A percentile compares a stretch with the other conserved stretches of the same genome.
phyloP scores from a whole-genome alignment of 2,329 filamentous ascomycete species.

The Hypoxylon sp. region DNA sequence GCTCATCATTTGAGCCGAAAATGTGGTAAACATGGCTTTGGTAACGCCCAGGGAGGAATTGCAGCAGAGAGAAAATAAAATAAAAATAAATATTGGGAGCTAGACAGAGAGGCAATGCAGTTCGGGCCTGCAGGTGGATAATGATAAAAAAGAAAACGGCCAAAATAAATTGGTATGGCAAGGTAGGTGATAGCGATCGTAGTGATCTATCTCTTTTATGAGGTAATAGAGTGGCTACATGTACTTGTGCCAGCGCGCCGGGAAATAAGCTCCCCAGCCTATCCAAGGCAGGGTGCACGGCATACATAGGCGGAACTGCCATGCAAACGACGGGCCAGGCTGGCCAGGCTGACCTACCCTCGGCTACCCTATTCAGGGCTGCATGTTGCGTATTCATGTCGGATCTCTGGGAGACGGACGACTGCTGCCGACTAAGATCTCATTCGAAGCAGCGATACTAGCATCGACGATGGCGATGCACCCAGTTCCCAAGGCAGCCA shows the following conservation, averaged over 20 bases:
- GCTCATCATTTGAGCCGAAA: constrained; percentile 1
- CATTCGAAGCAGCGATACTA: background rate
- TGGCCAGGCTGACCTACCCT: background rate
- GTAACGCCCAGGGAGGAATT: background rate
- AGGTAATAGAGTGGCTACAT: background rate
- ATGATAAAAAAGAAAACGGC: background rate
- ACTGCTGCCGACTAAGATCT: background rate
- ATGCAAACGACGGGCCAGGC: background rate
- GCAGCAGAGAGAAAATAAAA: background rate
- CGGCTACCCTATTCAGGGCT: background rate
- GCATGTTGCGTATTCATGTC: background rate
- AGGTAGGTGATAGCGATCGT: background rate
- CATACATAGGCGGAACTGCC: background rate
- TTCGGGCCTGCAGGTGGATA: background rate
- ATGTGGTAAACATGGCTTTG: background rate
- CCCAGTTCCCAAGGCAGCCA: background rate
- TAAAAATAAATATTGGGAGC: background rate
- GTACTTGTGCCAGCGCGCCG: background rate
- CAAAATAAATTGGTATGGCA: no score
- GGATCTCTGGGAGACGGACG: background rate
- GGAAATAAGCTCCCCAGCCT: background rate
- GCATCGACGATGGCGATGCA: background rate
- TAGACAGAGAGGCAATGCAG: background rate
- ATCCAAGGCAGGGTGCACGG: background rate
- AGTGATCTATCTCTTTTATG: background rate